These are phyloP conservation scores for Dalbergia cochinchinensis DNA, from an alignment of 306 rosid species.

Conservation along the genomic window DNA sequence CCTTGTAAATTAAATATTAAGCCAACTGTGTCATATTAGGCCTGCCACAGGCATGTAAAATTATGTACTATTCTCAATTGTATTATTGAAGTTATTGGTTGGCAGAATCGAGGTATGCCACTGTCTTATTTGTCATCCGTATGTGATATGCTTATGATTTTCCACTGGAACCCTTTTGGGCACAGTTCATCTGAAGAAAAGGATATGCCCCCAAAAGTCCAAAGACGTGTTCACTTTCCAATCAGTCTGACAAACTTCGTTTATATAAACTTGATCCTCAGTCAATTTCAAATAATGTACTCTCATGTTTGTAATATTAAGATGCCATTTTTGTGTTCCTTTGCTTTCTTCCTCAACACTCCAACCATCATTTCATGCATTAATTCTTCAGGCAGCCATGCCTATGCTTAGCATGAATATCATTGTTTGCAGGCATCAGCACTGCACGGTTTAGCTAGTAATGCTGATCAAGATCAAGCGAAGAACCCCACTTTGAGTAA, in stretches of 20 bases:
- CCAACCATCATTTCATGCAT: background rate
- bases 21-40: slow-evolving; percentile 46
- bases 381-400: background rate
- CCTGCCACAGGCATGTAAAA: slow-evolving; percentile 38
- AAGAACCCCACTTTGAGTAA: background rate
- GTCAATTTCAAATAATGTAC: background rate
- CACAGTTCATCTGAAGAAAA: background rate
- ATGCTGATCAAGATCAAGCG: background rate
- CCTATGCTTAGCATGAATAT: background rate
- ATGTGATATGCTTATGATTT: background rate
- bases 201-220: background rate
- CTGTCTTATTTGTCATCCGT: slow-evolving; percentile 28
- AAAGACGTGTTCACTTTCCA: background rate
- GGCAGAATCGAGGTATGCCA: slow-evolving; percentile 26
- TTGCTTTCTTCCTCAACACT: background rate
- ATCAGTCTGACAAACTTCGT: background rate
- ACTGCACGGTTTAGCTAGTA: background rate
- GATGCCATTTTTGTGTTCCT: background rate
- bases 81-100: slow-evolving; percentile 31
- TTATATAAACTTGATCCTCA: background rate
- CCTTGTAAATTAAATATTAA: slow-evolving; percentile 47
- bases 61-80: slow-evolving; percentile 34
- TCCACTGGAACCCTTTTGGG: background rate
- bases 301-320: background rate
- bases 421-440: background rate